These are phyloP conservation scores for Pulveroboletus frians DNA, from an alignment of 768 basidiomycete genomes.

Conservation along the genomic window DNA sequence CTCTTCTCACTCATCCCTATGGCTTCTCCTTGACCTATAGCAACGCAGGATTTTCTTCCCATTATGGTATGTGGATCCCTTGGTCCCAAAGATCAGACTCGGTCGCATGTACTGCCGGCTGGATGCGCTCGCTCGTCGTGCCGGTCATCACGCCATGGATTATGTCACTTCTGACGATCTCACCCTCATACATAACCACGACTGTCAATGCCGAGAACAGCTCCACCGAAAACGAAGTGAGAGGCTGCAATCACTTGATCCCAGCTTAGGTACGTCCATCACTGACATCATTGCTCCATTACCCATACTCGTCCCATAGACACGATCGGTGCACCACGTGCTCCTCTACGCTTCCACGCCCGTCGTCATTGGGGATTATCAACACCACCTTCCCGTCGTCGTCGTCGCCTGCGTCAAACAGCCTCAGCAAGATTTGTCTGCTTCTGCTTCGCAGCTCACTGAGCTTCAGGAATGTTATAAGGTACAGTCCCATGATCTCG, in stretches of 20 bases:
- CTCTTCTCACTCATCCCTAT: slow-evolving; percentile 1
- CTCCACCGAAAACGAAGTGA: slow-evolving; percentile 17
- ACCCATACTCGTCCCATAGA: slow-evolving; percentile 17
- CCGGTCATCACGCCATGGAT: slow-evolving; percentile 24
- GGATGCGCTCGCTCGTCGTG: slow-evolving; percentile 21
- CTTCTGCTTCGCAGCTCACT: too few species aligned
- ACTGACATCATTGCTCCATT: background rate
- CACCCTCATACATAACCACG: slow-evolving; percentile 10
- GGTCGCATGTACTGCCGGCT: slow-evolving; percentile 23
- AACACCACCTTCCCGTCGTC: slow-evolving; percentile 36
- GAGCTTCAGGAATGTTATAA: too few species aligned
- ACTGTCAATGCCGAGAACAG: slow-evolving; percentile 22
- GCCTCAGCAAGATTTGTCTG: too few species aligned
- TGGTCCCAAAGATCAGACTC: slow-evolving; percentile 17
- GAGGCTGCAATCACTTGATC: slow-evolving; percentile 17
- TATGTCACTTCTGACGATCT: slow-evolving; percentile 24
- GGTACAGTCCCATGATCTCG: too few species aligned
- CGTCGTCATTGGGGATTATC: slow-evolving; percentile 33
- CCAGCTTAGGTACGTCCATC: slow-evolving; percentile 24
- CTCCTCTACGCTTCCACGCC: slow-evolving; percentile 29
- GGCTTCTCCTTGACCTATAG: too few species aligned
- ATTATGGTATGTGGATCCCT: too few species aligned
- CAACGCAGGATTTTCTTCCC: too few species aligned
- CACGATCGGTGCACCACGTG: slow-evolving; percentile 32
- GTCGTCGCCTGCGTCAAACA: slow-evolving; percentile 38